Base-by-base conservation (phyloP, 345 rosid species). In the Hypericum perforatum region DNA sequence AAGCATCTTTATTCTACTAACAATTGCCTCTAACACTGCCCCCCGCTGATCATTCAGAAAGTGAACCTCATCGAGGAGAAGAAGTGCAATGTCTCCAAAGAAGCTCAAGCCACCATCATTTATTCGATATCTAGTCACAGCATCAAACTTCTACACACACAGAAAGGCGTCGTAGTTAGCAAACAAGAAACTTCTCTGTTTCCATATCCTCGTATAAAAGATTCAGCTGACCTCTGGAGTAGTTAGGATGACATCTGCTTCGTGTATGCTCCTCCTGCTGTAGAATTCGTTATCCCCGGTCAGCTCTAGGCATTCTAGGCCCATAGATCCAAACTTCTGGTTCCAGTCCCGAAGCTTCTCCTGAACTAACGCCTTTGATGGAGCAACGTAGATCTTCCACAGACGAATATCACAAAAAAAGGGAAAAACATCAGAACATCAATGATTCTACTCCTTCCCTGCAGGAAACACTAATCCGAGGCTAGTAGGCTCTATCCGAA, bases 211-310 rank as follows among this genome's bases (percentile, higher is more conserved):
- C n/a, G n/a, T n/a, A n/a, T n/a, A n/a, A n/a, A n/a, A n/a, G n/a
- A n/a, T n/a, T n/a, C n/a, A n/a, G n/a, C 74, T 56, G 54, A 92
- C 97, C 97, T 88, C 98, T 44, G 98, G 98, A 60, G 95, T 92
- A 39, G 98, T 92, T 57, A 92, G 69, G 60, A 92, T 85, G 57
- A 92, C 80, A 70, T 88, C 95, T 47, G 95, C 94, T 41, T 92
- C 98, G 65, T 80, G 96, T 68, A 88, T 72, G 58, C 73, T 81
- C 71, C 68, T 80, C 56, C 43, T 63, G 71, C 69, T 85, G 73
- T 85, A 92, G 38, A 67, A 77, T 61, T 83, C 98, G 57, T 77
- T 92, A 62, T 92, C 98, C 42, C 96, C 86, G 0, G 96, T 92
- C 74, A 92, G 68, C 77, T 92, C 96, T 66, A 92, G 65, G 80